phyloP scores from a whole-genome alignment of 1,284 basidiomycete genomes.

The Tilletia walkeri region DNA sequence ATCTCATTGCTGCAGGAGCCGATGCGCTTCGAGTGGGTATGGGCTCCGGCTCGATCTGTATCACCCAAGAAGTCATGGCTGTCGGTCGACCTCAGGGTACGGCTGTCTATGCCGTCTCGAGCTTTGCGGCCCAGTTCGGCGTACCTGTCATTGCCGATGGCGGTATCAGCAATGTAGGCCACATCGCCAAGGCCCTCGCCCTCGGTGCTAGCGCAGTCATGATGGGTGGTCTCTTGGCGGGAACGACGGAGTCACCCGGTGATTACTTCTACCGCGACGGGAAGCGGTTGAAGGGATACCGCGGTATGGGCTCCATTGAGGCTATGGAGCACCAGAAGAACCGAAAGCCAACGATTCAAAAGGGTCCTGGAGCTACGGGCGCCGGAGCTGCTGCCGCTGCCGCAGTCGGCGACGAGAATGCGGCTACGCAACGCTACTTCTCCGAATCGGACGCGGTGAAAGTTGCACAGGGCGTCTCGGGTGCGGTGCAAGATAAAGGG shows the following conservation, averaged over 20 bases:
- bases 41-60: slow-evolving; percentile 98
- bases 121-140: slow-evolving; percentile 89
- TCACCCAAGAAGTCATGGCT: slow-evolving; percentile 99
- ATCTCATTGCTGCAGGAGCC: slow-evolving; percentile 87
- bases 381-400: slow-evolving; percentile 58
- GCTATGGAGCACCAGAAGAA: slow-evolving; percentile 53
- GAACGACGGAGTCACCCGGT: slow-evolving; percentile 94
- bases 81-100: slow-evolving; percentile 97
- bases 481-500: slow-evolving; percentile 96
- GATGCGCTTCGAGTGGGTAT: slow-evolving; percentile 93
- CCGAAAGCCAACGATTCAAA: slow-evolving; percentile 51
- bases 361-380: slow-evolving; percentile 59
- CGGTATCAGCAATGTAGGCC: slow-evolving; percentile 91
- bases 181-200: slow-evolving; percentile 93
- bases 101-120: slow-evolving; percentile 88
- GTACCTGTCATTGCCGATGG: slow-evolving; percentile 98
- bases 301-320: slow-evolving; percentile 83
- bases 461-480: slow-evolving; percentile 88
- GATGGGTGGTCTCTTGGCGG: slow-evolving; percentile 96
- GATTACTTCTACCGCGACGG: slow-evolving; percentile 99
- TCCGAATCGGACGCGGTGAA: slow-evolving; percentile 91
- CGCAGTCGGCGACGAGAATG: slow-evolving; percentile 70
- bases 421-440: slow-evolving; percentile 94
- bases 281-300: slow-evolving; percentile 96
- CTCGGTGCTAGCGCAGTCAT: slow-evolving; percentile 94